phyloP scores from a whole-genome alignment of 495 filamentous ascomycete species.

The Endocarpon pusillum region DNA sequence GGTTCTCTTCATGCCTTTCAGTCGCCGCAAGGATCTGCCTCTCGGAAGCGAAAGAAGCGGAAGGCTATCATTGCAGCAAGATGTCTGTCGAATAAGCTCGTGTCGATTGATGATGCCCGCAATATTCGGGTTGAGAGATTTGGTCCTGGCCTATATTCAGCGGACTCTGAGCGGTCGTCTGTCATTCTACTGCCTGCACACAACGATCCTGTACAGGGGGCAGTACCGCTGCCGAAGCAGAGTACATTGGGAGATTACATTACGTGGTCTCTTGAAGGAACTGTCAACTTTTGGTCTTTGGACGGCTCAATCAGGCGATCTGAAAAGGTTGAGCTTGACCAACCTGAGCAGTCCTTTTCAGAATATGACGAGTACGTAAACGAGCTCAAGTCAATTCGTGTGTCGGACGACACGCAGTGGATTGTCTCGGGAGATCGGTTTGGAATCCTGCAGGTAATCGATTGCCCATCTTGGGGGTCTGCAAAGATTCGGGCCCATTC shows the following conservation, averaged over 20 bases:
- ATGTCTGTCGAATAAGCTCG: too few relatives aligned
- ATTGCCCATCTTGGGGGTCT: constrained; percentile 29
- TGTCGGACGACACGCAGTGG: constrained; percentile 38
- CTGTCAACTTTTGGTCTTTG: constrained; percentile 63
- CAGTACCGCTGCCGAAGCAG: constrained; percentile 38
- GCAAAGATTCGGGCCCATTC: constrained; percentile 64
- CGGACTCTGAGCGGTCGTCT: too few relatives aligned
- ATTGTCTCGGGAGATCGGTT: constrained; percentile 73
- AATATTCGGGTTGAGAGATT: too few relatives aligned
- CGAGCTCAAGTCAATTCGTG: constrained; percentile 54
- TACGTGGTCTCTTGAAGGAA: constrained; percentile 70
- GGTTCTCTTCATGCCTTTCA: too few relatives aligned
- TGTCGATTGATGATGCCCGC: too few relatives aligned
- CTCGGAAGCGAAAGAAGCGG: too few relatives aligned
- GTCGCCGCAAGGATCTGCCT: too few relatives aligned
- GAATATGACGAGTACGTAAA: constrained; percentile 47
- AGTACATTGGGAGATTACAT: constrained; percentile 53
- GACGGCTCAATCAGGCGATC: constrained; percentile 48
- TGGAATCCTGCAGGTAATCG: constrained; percentile 56
- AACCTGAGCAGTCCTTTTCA: constrained; percentile 41
- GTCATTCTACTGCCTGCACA: too few relatives aligned
- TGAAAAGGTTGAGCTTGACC: constrained; percentile 47
- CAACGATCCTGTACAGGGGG: constrained; percentile 61
- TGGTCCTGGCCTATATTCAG: too few relatives aligned
- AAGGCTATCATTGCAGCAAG: too few relatives aligned